Evolutionary conservation across 106 monocot species (phyloP), one percentile per base, ranked within the genome.

Genomic region (Phalaenopsis aphrodite): DNA sequence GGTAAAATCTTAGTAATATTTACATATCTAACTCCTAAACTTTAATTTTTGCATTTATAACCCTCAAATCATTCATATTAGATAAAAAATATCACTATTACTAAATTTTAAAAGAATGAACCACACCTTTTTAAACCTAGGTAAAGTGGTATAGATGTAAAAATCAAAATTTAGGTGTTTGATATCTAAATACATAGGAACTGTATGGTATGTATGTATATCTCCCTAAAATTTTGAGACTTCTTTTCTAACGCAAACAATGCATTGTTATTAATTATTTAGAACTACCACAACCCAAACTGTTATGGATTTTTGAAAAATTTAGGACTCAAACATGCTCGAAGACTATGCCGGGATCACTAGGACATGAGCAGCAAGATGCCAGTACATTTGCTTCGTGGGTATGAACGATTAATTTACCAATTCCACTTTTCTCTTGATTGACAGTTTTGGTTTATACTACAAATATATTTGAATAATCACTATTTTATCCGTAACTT

Each of bases 331-430:
- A 80, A 49, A 96, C 95, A 61, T 96, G 96, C 72, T 90, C 90
- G 73, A 83, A 83, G 49, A 90, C 71, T 10, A 91, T 94, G 94
- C 96, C 96, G 17, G 96, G 96, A 15, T 97, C 93, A 49, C 86
- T 97, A 76, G 91, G 86, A 42, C 47, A 89, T 84, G 96, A 97
- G 78, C 87, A 96, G 1, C 91, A 90, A 42, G 96, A 96, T 85
- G 88, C 89, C 45, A 93, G 90, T 72, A 96, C 91, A 8, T 93
- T 91, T 79, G 87, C 90, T 52, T 86, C 90, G 56, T 96, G 96
- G 93, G 96, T 96, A 90, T 52, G 79, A 24, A 39, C 41, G 9
- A 42, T 17, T 52, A 14, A 36, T 64, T 19, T 66, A 9, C 16
- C 2, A 3, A 3, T 43, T 36, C 14, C 21, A 23, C 21, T 64